A percentile compares a stretch with the other conserved stretches of the same genome.
phyloP scores from a whole-genome alignment of 2,329 filamentous ascomycete genomes.

The Seiridium cupressi region DNA sequence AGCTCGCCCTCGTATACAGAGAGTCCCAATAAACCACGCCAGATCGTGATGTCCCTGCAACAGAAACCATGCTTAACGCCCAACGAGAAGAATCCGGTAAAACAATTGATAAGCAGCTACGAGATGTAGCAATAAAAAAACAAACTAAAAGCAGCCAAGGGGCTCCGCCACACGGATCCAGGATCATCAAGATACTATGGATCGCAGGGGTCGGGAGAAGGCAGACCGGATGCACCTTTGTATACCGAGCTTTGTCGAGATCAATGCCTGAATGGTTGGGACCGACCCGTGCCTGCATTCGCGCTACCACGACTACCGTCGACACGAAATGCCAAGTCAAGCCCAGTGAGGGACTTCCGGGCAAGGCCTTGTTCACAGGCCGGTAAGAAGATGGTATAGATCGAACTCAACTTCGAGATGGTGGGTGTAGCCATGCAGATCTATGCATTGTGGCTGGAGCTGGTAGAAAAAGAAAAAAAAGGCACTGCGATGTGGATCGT shows the following conservation, averaged over 20 bases:
- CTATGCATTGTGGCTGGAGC: neutral
- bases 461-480: neutral
- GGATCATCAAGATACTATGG: neutral
- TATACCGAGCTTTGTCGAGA: neutral
- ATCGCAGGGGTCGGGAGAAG: neutral
- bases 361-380: neutral
- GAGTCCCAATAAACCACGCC: neutral
- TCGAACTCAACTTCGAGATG: neutral
- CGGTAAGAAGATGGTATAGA: neutral
- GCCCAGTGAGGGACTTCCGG: neutral
- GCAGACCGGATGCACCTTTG: neutral
- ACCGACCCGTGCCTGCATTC: neutral
- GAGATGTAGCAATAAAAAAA: neutral
- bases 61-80: neutral
- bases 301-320: neutral
- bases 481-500: neutral
- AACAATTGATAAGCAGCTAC: neutral
- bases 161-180: neutral
- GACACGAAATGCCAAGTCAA: neutral
- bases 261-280: neutral
- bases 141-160: neutral
- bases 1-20: neutral
- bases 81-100: neutral
- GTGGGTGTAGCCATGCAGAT: neutral
- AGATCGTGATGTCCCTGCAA: neutral